Base-by-base conservation (phyloP, 768 basidiomycete genomes). In the Chalciporus sphaerocephalus region DNA sequence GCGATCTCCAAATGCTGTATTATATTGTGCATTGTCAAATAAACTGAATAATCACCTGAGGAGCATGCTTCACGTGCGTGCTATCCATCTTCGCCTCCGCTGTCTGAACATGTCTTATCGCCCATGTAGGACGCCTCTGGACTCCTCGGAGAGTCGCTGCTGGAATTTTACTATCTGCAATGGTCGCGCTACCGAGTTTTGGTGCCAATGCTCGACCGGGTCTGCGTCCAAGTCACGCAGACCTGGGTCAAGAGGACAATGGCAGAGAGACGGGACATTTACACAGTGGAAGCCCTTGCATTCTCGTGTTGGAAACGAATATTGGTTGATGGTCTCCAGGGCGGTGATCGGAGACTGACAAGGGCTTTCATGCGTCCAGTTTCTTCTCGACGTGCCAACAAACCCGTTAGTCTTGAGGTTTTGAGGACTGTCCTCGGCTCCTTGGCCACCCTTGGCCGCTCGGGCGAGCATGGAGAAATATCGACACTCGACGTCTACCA, bases 261-360 rank as follows among this genome's bases (percentile, higher is more conserved):
- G 21, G 13, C 13, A n/a, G 6, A 38, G 13, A 12, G 38, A 23
- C 8, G 8, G 1, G 38, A 24, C 24, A 25, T 38, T n/a, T 38
- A 38, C 8, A 23, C 38, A 4, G 38, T 22, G 3, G 18, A 38
- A 2, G 16, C 16, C 17, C 82, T 96, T 49, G 86, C 92, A 3
- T 79, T 96, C 28, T 88, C 92, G 0, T 87, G 91, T 69, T 96
- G 92, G 93, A 92, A 84, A 60, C 74, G 76, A 48, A 80, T 88
- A 65, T 80, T 94, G 48, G 94, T 94, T 71, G 67, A 80, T 36
- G 83, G 81, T 43, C 75, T 92, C 23, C 90, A 92, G 66, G 71
- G 73, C 54, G 85, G 82, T 52, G 73, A 83, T 54, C 73, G 76
- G 51, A 89, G 88, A 69, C 74, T 94, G 15, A 87, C 90, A 1